Evolutionary conservation across 148 eudicot genomes (phyloP).

Genomic region (Rhododendron ovatum): DNA sequence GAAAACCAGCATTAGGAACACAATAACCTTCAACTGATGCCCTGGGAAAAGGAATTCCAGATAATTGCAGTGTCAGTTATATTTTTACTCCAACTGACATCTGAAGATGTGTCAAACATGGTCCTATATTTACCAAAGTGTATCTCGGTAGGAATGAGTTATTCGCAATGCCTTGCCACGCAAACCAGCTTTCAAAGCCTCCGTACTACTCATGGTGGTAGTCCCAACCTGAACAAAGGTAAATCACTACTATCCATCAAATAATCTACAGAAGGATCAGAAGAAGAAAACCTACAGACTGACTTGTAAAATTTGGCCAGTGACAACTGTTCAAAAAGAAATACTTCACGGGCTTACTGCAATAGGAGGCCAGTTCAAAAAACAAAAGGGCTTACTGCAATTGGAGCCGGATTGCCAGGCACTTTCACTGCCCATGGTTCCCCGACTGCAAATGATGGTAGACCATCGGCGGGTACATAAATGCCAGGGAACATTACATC

Average conservation of each 20-base stretch:
- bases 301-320: background rate
- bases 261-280: background rate
- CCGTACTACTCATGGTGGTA: constrained; percentile 72
- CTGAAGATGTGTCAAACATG: background rate
- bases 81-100: background rate
- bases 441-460: constrained; percentile 71
- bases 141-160: constrained; percentile 61
- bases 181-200: constrained; percentile 79
- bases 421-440: constrained; percentile 90
- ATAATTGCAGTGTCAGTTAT: background rate
- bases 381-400: constrained; percentile 48
- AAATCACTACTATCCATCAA: constrained; percentile 4
- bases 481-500: constrained; percentile 98
- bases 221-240: constrained; percentile 58
- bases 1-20: constrained; percentile 87
- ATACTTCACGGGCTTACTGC: constrained; percentile 41
- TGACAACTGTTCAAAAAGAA: background rate
- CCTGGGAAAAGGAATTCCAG: constrained; percentile 36
- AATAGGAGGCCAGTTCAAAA: constrained; percentile 37
- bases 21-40: constrained; percentile 64
- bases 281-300: background rate
- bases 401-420: constrained; percentile 89
- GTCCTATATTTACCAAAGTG: constrained; percentile 55
- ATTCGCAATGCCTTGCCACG: constrained; percentile 88
- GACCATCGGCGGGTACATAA: constrained; percentile 60